Evolutionary conservation across 73 alveolate genomes (phyloP).

Genomic region (Symbiodinium pilosum): DNA sequence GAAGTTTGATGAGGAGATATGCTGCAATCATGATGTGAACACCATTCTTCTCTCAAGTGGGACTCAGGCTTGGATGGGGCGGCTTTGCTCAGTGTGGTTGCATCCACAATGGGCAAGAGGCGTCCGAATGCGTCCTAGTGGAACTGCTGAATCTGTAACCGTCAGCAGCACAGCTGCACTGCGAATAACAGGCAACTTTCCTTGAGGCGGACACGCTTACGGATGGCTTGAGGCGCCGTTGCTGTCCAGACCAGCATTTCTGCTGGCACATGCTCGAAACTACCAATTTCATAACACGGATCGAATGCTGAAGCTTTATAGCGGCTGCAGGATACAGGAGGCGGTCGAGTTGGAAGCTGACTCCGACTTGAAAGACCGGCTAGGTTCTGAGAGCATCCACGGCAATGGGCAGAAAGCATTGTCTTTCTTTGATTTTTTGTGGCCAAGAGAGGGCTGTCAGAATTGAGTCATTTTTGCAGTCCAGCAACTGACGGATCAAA

Average conservation of each 20-base stretch:
- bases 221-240: not conserved
- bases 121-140: too few species aligned
- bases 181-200: not conserved
- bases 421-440: too few species aligned
- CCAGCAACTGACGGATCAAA: too few species aligned
- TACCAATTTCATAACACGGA: too few species aligned
- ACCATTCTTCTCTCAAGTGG: not conserved
- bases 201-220: not conserved
- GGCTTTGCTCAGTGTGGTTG: not conserved
- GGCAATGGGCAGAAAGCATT: not conserved
- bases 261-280: too few species aligned
- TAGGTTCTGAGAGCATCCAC: not conserved
- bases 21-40: too few species aligned
- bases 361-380: not conserved
- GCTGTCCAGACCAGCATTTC: too few species aligned
- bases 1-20: too few species aligned
- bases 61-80: not conserved
- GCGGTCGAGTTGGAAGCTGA: constrained; percentile 12
- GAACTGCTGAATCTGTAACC: too few species aligned
- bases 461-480: too few species aligned
- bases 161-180: not conserved
- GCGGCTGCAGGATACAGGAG: not conserved
- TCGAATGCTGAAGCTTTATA: too few species aligned
- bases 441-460: too few species aligned
- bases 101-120: not conserved